Evolutionary conservation across 768 basidiomycete species (phyloP), one percentile per base, ranked within the genome.

Genomic region (Vishniacozyma victoriae): DNA sequence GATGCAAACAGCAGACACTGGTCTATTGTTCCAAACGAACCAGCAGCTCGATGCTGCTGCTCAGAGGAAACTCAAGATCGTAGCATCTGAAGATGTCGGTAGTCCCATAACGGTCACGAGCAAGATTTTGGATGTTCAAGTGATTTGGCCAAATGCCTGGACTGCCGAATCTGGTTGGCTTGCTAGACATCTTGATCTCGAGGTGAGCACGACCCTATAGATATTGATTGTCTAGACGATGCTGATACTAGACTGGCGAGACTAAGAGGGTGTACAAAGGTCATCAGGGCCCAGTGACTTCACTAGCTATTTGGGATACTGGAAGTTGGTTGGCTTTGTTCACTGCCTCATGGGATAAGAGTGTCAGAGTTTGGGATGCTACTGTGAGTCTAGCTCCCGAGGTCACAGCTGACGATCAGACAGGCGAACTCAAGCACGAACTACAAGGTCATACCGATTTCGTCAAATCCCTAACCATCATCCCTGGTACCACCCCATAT

Each of bases 281-380:
- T 0, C 93, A 99, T 67, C 80, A 78, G 2, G 93, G 86, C 4
- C 93, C 93, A 26, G 87, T 92, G 40, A 92, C 92, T 3, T 81
- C 78, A 26, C 74, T 99, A 25, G 81, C 82, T 5, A 84, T 96
- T 60, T 64, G 55, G 31, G 47, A 54, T 11, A 23, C 52, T 12
- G 22, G 36, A 5, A 31, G 35, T 33, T 41, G 55, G 23, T 18
- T 50, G n/a, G 68, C 85, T 6, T 73, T 99, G 29, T 78, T 97
- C 54, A 89, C 87, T 36, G 91, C 87, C 18, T 91, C 91, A 38
- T 99, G 95, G 95, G 95, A 99, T 69, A 83, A 96, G 88, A 83
- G 83, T 0, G 87, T 99, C 71, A 85, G 82, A 68, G 48, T 92
- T 5, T 97, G 92, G 92, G 77, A 92, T 64, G 80, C 79, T 9